These are phyloP conservation scores for Phlebopus sp. DNA, from an alignment of 1,284 basidiomycete species.

Conservation along the genomic window DNA sequence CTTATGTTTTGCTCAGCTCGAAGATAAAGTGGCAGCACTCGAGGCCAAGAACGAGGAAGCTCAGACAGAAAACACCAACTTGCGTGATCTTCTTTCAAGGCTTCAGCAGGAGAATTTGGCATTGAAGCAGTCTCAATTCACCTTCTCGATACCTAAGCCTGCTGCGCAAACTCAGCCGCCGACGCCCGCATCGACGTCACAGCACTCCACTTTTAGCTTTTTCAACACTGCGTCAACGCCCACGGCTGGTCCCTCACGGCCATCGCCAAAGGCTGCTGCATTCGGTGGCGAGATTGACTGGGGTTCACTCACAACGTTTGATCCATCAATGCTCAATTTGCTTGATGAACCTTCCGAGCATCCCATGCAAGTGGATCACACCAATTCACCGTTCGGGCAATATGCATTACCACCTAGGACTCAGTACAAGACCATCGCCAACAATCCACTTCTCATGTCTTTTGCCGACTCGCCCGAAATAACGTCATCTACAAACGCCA, in stretches of 20 bases:
- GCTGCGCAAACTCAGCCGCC: constrained; percentile 16
- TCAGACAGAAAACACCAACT: constrained; percentile 70
- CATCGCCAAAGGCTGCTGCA: constrained; percentile 15
- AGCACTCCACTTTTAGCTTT: constrained; percentile 29
- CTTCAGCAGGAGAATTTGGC: constrained; percentile 75
- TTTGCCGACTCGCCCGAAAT: constrained; percentile 61
- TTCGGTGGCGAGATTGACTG: constrained; percentile 53
- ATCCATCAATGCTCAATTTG: constrained; percentile 57
- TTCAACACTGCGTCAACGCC: constrained; percentile 24
- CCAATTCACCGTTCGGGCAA: constrained; percentile 41
- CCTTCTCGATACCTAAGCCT: constrained; percentile 64
- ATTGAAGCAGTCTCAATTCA: constrained; percentile 72
- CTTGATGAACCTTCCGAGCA: constrained; percentile 53
- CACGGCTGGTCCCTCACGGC: constrained; percentile 22
- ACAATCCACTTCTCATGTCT: constrained; percentile 78
- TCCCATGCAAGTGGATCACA: constrained; percentile 59
- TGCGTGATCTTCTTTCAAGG: constrained; percentile 73
- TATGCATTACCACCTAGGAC: constrained; percentile 37
- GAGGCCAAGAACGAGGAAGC: constrained; percentile 72
- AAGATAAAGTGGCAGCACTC: constrained; percentile 77
- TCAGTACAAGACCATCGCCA: constrained; percentile 72
- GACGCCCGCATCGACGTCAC: constrained; percentile 21
- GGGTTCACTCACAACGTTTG: constrained; percentile 62
- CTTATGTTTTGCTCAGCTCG: constrained; percentile 49
- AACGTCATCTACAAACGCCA: constrained; percentile 24